phyloP scores from a whole-genome alignment of 2,329 filamentous ascomycete species.

The Sphaerulina musiva region DNA sequence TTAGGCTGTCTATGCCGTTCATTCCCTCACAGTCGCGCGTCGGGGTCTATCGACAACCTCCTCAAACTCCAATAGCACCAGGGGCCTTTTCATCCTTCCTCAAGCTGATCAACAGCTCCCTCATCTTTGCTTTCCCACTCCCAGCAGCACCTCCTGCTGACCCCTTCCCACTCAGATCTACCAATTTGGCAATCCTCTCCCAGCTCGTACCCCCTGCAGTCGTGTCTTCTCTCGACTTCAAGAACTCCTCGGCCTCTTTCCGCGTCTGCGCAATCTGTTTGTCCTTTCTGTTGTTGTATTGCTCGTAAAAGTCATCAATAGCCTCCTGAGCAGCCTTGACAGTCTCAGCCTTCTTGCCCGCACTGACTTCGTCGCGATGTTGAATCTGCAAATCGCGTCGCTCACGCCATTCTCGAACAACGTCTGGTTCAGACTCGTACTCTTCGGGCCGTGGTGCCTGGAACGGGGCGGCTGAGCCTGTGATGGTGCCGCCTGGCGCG shows the following conservation, averaged over 20 bases:
- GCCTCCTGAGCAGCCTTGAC: constrained; percentile 84
- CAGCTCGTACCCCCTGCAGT: constrained; percentile 93
- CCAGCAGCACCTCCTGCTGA: constrained; percentile 77
- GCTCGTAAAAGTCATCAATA: constrained; percentile 98
- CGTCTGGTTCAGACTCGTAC: constrained; percentile 79
- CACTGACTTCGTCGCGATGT: constrained; percentile 78
- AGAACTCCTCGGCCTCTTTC: constrained; percentile 88
- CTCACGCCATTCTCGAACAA: constrained; percentile 85
- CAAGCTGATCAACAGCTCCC: constrained; percentile 78
- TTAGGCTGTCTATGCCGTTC: too few relatives aligned
- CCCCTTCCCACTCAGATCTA: constrained; percentile 95
- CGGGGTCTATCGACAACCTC: not conserved
- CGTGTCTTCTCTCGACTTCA: constrained; percentile 82
- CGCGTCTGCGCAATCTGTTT: constrained; percentile 83
- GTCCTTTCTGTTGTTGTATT: constrained; percentile 97
- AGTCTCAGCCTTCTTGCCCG: constrained; percentile 74
- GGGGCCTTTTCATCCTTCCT: constrained; percentile 88
- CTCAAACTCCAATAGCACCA: constrained; percentile 44
- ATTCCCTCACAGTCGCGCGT: too few relatives aligned
- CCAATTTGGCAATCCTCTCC: constrained; percentile 95
- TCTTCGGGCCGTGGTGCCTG: constrained; percentile 48
- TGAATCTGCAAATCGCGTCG: constrained; percentile 74
- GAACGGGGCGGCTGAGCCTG: constrained; percentile 57
- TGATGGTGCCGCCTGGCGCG: constrained; percentile 72
- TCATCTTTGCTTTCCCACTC: constrained; percentile 92